Percentiles rank a stretch among this genome's conserved stretches.
Evolutionary conservation across 345 rosid genomes (phyloP).

Genomic region (Gossypium longicalyx): DNA sequence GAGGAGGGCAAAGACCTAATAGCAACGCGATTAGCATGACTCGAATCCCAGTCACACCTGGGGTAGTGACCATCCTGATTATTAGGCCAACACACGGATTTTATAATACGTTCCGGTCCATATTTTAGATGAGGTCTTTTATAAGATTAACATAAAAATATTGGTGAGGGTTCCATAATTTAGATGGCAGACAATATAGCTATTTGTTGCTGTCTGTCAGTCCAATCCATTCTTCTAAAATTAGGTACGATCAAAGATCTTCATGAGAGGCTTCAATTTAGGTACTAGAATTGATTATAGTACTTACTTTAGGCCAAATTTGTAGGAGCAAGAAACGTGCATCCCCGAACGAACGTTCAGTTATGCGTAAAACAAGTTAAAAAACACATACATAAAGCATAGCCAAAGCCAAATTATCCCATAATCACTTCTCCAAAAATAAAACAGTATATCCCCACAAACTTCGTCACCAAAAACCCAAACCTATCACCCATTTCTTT

Average conservation of each 20-base stretch:
- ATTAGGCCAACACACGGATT: too few relatives aligned
- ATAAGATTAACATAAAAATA: too few relatives aligned
- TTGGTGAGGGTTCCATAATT: neutral
- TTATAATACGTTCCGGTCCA: too few relatives aligned
- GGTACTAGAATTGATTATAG: neutral
- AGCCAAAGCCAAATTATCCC: neutral
- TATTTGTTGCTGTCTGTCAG: neutral
- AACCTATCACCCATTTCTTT: neutral
- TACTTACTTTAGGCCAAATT: neutral
- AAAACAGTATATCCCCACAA: too few relatives aligned
- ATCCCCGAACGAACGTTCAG: neutral
- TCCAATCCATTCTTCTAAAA: neutral
- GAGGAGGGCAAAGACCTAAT: too few relatives aligned
- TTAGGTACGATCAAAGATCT: neutral
- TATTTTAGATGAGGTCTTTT: too few relatives aligned
- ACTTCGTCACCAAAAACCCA: neutral
- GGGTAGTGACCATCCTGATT: too few relatives aligned
- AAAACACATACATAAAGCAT: neutral
- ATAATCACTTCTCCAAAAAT: neutral
- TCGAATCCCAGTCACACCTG: too few relatives aligned
- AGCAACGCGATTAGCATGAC: rapidly evolving
- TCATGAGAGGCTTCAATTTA: neutral
- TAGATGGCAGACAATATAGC: neutral
- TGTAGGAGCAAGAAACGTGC: conserved; percentile 11
- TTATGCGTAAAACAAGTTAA: conserved; percentile 3